Conservation (phyloP, 805 yeast species). For the Crinitomyces ghanaensis region DNA sequence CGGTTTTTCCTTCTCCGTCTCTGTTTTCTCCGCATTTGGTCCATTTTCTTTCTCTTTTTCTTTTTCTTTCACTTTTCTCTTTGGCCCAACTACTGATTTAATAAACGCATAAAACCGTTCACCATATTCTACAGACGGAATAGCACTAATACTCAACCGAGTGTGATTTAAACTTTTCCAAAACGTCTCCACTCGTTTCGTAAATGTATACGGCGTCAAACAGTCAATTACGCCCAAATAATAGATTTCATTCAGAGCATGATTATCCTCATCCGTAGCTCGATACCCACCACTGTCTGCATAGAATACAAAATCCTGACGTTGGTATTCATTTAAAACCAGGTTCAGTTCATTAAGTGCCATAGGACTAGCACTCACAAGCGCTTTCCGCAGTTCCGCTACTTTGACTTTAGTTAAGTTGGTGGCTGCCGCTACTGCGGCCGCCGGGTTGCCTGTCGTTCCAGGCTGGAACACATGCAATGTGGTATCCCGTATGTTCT, state of each 20-base stretch:
- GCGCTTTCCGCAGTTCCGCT: slow-evolving; percentile 24
- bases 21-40: too few relatives aligned
- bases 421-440: too few relatives aligned
- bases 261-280: slow-evolving; percentile 52
- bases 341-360: slow-evolving; percentile 24
- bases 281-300: slow-evolving; percentile 77
- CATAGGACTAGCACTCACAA: slow-evolving; percentile 25
- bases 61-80: neutral
- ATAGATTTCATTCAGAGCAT: slow-evolving; percentile 58
- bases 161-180: slow-evolving; percentile 67
- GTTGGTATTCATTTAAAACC: slow-evolving; percentile 10
- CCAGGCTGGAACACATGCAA: slow-evolving; percentile 28
- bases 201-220: slow-evolving; percentile 47
- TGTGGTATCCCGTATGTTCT: slow-evolving; percentile 26
- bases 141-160: slow-evolving; percentile 65
- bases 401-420: slow-evolving; percentile 19
- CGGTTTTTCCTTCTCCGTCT: too few relatives aligned
- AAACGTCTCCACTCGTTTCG: slow-evolving; percentile 74
- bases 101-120: slow-evolving; percentile 72
- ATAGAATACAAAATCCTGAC: slow-evolving; percentile 44
- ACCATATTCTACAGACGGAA: slow-evolving; percentile 87
- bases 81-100: slow-evolving; percentile 10
- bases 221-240: slow-evolving; percentile 93
- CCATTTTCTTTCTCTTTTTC: neutral
- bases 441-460: slow-evolving; percentile 8